phyloP scores from a whole-genome alignment of 164 flowering plant species.

The Liriodendron chinense region DNA sequence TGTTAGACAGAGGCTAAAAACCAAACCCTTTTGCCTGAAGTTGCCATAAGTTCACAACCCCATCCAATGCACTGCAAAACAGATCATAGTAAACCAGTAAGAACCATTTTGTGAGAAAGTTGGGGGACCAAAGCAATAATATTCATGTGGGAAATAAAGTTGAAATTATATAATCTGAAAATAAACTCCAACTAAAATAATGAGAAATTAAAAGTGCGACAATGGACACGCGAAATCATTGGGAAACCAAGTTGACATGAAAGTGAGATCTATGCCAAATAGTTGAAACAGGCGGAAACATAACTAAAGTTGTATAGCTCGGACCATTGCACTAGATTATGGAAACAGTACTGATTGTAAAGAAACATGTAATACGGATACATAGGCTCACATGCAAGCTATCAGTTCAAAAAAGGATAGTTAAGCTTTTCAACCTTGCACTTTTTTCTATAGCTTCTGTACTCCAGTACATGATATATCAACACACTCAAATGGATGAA shows the following conservation, averaged over 20 bases:
- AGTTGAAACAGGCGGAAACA: too few relatives aligned
- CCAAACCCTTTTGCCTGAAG: constrained; percentile 70
- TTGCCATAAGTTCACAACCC: constrained; percentile 89
- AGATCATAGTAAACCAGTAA: not conserved
- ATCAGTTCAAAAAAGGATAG: too few relatives aligned
- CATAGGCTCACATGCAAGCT: too few relatives aligned
- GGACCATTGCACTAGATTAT: too few relatives aligned
- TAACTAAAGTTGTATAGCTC: too few relatives aligned
- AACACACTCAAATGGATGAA: too few relatives aligned
- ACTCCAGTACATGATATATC: too few relatives aligned
- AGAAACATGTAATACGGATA: too few relatives aligned
- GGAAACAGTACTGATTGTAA: too few relatives aligned
- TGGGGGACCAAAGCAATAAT: not conserved
- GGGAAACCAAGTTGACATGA: not conserved
- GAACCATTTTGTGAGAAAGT: constrained; percentile 1
- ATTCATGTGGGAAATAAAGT: not conserved
- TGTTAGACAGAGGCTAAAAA: not conserved
- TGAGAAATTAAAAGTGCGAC: not conserved
- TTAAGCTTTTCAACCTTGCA: too few relatives aligned
- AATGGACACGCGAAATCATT: not conserved
- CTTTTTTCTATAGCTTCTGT: too few relatives aligned
- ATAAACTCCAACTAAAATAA: not conserved
- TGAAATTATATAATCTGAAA: not conserved
- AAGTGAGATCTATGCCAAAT: not conserved
- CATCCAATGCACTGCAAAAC: constrained; percentile 86